phyloP scores from a whole-genome alignment of 2,329 filamentous ascomycete genomes.

The Botrytis porri region DNA sequence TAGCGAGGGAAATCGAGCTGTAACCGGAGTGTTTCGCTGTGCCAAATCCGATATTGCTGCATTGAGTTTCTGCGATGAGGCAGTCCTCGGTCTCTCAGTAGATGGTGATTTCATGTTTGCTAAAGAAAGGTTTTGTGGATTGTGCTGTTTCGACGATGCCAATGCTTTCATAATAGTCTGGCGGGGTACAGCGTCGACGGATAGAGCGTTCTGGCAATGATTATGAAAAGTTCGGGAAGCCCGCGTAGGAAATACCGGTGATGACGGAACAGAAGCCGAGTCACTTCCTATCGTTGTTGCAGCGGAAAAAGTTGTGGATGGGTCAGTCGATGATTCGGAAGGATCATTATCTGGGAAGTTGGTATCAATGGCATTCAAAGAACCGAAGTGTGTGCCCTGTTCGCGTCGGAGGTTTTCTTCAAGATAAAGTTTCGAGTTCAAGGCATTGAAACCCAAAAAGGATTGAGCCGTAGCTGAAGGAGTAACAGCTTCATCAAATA shows the following conservation, averaged over 20 bases:
- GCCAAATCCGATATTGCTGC: constrained; percentile 53
- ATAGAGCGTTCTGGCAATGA: constrained; percentile 38
- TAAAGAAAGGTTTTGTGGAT: constrained; percentile 44
- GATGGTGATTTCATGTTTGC: constrained; percentile 15
- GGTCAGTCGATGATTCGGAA: constrained; percentile 26
- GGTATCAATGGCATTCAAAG: constrained; percentile 37
- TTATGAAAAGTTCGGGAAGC: constrained; percentile 26
- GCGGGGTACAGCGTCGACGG: constrained; percentile 54
- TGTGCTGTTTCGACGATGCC: constrained; percentile 61
- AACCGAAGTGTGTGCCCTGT: constrained; percentile 44
- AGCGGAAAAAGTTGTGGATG: constrained; percentile 27
- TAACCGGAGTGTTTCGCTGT: constrained; percentile 36
- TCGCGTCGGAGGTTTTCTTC: constrained; percentile 44
- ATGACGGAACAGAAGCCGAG: constrained; percentile 32
- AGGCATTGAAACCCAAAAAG: constrained; percentile 32
- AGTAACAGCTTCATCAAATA: constrained; percentile 32
- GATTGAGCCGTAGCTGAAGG: constrained; percentile 26
- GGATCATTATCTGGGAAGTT: constrained; percentile 32
- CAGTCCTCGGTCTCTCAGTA: constrained; percentile 32
- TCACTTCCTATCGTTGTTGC: constrained; percentile 35
- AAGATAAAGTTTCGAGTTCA: constrained; percentile 34
- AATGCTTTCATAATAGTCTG: constrained; percentile 83
- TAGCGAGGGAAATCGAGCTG: constrained; percentile 60
- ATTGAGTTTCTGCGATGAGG: constrained; percentile 58
- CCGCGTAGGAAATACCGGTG: constrained; percentile 30